Base-by-base conservation (phyloP, 805 yeast genomes). In the Wickerhamiella slavikovae region DNA sequence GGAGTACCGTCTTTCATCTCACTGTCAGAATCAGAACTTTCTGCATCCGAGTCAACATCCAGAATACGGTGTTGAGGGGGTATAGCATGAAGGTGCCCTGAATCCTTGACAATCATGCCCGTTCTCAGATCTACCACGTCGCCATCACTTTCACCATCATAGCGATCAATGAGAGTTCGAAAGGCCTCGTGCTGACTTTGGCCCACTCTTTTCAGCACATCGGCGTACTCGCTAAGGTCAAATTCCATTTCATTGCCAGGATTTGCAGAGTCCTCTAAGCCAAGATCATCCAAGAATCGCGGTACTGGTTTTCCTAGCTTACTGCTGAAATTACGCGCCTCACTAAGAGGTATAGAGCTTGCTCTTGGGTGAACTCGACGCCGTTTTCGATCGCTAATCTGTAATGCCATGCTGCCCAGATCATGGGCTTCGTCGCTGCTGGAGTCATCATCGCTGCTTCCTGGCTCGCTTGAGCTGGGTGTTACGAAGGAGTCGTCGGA, bases 21-120 rank as follows among this genome's bases (percentile, higher is more conserved):
- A 7, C n/a, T 11, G n/a, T 12, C 16, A 9, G 26, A 24, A 14
- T 24, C 26, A 10, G 26, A 24, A 17, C n/a, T n/a, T n/a, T n/a
- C n/a, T n/a, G 10, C 5, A 14, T 15, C 26, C 17, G 13, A 16
- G 6, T 4, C 9, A 17, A 11, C 15, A 15, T 18, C 10, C 24
- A 24, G 5, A 11, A 12, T 9, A 2, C 4, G 11, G 14, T 22
- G 25, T 6, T 14, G 13, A 60, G 34, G 75, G 66, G 20, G 33
- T 33, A 72, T 40, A 2, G 71, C 62, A 33, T 63, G 49, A 15
- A 77, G 40, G 47, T 77, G 91, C 2, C 92, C 92, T 30, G 66
- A 61, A 40, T 77, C 82, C 19, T 55, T 63, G 2, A 70, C 47
- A 2, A 77, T 62, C 32, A 62, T 57, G 1, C 85, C 83, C 0